Evolutionary conservation across 179 eudicot species (phyloP).

Genomic region (Nepenthes alata): DNA sequence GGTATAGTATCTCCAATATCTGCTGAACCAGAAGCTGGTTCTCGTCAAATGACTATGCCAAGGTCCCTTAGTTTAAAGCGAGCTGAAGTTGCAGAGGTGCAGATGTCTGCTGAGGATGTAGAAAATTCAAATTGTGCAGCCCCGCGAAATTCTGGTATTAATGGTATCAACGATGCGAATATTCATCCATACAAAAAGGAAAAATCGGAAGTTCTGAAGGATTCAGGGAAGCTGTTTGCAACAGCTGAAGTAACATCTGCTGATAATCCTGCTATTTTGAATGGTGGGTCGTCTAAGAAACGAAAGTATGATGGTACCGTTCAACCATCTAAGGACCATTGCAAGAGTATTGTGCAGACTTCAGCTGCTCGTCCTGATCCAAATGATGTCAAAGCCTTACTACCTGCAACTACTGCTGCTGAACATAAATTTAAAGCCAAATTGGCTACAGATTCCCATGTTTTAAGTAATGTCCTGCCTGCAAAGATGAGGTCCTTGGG

Average conservation of each 20-base stretch:
- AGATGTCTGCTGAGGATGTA: conserved; percentile 4
- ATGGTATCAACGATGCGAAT: not conserved
- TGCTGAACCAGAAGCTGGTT: conserved; percentile 2
- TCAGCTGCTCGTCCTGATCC: conserved; percentile 9
- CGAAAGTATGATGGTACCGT: conserved; percentile 10
- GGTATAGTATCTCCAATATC: conserved; percentile 8
- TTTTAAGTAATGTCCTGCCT: conserved; percentile 5
- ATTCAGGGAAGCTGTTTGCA: conserved; percentile 4
- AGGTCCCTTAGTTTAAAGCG: conserved; percentile 11
- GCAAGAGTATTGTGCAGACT: conserved; percentile 6
- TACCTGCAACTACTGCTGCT: conserved; percentile 7
- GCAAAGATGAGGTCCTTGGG: conserved; percentile 12
- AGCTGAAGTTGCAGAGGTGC: conserved; percentile 3
- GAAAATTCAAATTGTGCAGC: conserved; percentile 4
- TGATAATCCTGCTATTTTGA: conserved; percentile 11
- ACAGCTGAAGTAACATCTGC: conserved; percentile 9
- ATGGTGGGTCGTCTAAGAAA: conserved; percentile 27
- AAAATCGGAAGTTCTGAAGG: conserved; percentile 8
- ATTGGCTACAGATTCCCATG: conserved; percentile 5
- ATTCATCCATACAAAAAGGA: conserved; percentile 8
- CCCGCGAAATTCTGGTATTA: conserved; percentile 7
- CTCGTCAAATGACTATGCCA: conserved; percentile 8
- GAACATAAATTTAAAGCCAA: conserved; percentile 7
- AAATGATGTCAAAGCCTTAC: conserved; percentile 10
- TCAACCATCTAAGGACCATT: conserved; percentile 2